Evolutionary conservation across 257 asterid species (phyloP).

Genomic region (Solanum corneliomulleri): DNA sequence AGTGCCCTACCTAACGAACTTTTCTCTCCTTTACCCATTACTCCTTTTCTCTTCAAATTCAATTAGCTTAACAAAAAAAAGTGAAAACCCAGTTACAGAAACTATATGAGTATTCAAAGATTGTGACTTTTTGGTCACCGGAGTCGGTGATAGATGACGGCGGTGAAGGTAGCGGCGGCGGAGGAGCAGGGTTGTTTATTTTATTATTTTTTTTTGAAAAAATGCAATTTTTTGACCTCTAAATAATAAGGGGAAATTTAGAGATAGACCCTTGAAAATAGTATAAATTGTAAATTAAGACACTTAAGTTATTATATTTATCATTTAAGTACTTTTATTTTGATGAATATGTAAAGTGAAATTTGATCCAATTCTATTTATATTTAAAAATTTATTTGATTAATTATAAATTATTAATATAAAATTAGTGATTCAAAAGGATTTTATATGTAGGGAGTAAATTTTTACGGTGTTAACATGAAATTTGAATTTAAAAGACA

Average conservation of each 20-base stretch:
- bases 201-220: not conserved
- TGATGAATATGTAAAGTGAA: not conserved
- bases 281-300: not conserved
- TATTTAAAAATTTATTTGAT: too few relatives aligned
- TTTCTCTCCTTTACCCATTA: constrained; percentile 73
- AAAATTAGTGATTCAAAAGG: not conserved
- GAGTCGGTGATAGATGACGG: not conserved
- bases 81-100: not conserved
- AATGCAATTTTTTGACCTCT: not conserved
- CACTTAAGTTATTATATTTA: not conserved
- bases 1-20: constrained; percentile 68
- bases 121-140: not conserved
- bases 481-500: not conserved
- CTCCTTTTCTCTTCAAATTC: not conserved
- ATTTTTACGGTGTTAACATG: too few relatives aligned
- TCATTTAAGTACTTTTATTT: not conserved
- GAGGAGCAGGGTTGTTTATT: not conserved
- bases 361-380: not conserved
- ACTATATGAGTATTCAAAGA: not conserved
- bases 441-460: too few relatives aligned
- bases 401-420: not conserved
- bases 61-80: not conserved
- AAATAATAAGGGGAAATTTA: not conserved
- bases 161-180: not conserved
- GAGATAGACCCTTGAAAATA: not conserved